A percentile compares a stretch with the other conserved stretches of the same genome.
These are phyloP conservation scores for Hyphopichia pseudoburtonii DNA, from an alignment of 1,139 yeast genomes.

Conservation along the genomic window DNA sequence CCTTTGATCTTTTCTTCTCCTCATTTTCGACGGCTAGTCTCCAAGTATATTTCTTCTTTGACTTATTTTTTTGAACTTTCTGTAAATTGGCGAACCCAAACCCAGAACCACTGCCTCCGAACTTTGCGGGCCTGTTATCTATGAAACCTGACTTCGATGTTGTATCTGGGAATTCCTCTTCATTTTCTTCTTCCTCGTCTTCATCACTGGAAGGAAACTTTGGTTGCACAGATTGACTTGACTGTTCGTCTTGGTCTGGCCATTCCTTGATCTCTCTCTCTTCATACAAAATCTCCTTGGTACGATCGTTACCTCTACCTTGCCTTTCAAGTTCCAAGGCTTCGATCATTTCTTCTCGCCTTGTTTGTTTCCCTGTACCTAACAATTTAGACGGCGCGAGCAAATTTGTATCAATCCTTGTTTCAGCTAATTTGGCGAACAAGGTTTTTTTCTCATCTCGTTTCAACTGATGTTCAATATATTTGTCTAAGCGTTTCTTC, in stretches of 20 bases:
- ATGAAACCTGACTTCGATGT: conserved; percentile 53
- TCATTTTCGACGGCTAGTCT: conserved; percentile 38
- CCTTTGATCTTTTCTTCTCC: conserved; percentile 31
- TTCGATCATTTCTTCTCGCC: conserved; percentile 67
- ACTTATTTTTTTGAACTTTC: conserved; percentile 37
- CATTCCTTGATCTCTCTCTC: conserved; percentile 66
- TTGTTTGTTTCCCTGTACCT: conserved; percentile 77
- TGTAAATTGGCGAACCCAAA: conserved; percentile 67
- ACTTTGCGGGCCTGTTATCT: conserved; percentile 67
- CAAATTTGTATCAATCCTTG: conserved; percentile 70
- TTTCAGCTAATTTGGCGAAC: conserved; percentile 67
- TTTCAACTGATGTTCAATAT: conserved; percentile 83
- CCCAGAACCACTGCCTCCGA: conserved; percentile 62
- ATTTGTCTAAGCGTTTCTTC: conserved; percentile 73
- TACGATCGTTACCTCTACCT: conserved; percentile 68
- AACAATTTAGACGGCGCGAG: conserved; percentile 72
- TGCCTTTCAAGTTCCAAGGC: conserved; percentile 73
- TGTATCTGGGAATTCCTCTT: conserved; percentile 11
- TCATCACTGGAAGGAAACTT: conserved; percentile 17
- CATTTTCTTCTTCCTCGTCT: conserved; percentile 20
- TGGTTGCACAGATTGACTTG: conserved; percentile 10
- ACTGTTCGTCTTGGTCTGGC: conserved; percentile 30
- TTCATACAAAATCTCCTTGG: conserved; percentile 66
- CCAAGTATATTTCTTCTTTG: conserved; percentile 47
- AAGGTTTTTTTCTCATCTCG: conserved; percentile 84